A percentile compares a stretch with the other conserved stretches of the same genome.
Conservation (phyloP, 1,284 basidiomycete species). For the Lentinula novae-zelandiae region DNA sequence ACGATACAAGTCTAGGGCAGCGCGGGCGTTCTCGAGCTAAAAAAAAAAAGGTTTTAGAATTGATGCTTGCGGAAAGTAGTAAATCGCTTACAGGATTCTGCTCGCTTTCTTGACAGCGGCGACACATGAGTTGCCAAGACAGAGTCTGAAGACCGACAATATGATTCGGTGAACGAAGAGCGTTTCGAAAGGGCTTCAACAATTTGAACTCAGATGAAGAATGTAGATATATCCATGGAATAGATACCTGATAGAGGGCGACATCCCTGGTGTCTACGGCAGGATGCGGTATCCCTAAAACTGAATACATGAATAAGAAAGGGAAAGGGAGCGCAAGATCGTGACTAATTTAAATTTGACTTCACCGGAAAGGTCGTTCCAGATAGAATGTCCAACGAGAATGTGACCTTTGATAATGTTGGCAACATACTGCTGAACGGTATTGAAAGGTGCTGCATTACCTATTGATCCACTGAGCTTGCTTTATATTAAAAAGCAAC, state of each 20-base stretch:
- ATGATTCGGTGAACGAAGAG: slow-evolving; percentile 61
- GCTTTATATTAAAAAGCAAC: slow-evolving; percentile 6
- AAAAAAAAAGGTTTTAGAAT: slow-evolving; percentile 10
- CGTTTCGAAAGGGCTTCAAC: slow-evolving; percentile 61
- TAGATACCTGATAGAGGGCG: slow-evolving; percentile 60
- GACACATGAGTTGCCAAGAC: slow-evolving; percentile 75
- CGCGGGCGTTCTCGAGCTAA: slow-evolving; percentile 75
- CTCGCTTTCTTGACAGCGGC: slow-evolving; percentile 66
- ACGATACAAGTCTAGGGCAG: slow-evolving; percentile 72
- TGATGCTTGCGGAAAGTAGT: neutral
- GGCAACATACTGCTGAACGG: slow-evolving; percentile 62
- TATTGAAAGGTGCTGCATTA: slow-evolving; percentile 48
- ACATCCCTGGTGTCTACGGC: slow-evolving; percentile 80
- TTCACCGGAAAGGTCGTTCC: slow-evolving; percentile 74
- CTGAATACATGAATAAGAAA: slow-evolving; percentile 31
- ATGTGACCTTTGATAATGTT: slow-evolving; percentile 62
- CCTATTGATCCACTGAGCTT: slow-evolving; percentile 27
- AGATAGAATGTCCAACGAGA: slow-evolving; percentile 70
- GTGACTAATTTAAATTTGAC: slow-evolving; percentile 7
- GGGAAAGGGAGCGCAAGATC: slow-evolving; percentile 8
- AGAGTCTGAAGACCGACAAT: slow-evolving; percentile 70
- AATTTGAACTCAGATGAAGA: slow-evolving; percentile 7
- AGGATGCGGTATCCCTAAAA: slow-evolving; percentile 77
- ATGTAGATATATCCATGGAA: neutral
- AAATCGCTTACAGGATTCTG: slow-evolving; percentile 58